Evolutionary conservation across 176 grass and related monocot genomes (phyloP), one percentile per base, ranked within the genome.

Genomic region (Lolium multiflorum): DNA sequence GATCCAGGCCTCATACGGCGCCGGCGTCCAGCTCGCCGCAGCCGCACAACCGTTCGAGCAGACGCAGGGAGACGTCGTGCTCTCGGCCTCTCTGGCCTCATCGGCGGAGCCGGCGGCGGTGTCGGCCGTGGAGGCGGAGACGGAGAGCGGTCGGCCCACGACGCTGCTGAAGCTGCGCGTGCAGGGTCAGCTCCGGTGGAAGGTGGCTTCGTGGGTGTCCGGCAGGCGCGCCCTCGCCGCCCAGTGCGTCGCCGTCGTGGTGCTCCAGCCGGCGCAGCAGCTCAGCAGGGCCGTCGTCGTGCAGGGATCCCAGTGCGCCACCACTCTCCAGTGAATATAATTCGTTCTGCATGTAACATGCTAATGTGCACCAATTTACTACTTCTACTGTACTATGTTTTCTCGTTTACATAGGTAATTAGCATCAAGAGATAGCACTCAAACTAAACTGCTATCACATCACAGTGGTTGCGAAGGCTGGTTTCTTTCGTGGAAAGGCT

Each of bases 131-230:
- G 41, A 43, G 78, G 70, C 41, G 41, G 41, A 43, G 41, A 43
- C 41, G 41, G 41, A 43, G 41, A 43, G 41, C 41, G 41, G 41
- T 0, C 41, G 41, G 41, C 41, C 41, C 0, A 43, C 41, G 41
- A 8, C 41, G 7, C 41, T 43, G 41, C 41, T 43, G 41, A 43
- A 5, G 41, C 41, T 43, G 41, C 41, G 41, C 7, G 7, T 43
- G 41, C 4, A 43, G 41, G 95, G 91, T 35, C 82, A 86, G 52
- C 89, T 97, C 28, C 88, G 87, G 4, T 97, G 95, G 95, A 95
- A 93, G 84, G 91, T 97, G n/a, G 91, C 80, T 43, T 43, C 41
- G 41, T 43, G 41, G 41, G 41, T 43, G 41, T 43, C 41, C 7
- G 41, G 41, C 41, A 7, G 41, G 41, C 41, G 41, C 41, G 59